Evolutionary conservation across 1,284 basidiomycete species (phyloP).

Genomic region (Vanrija sp.): DNA sequence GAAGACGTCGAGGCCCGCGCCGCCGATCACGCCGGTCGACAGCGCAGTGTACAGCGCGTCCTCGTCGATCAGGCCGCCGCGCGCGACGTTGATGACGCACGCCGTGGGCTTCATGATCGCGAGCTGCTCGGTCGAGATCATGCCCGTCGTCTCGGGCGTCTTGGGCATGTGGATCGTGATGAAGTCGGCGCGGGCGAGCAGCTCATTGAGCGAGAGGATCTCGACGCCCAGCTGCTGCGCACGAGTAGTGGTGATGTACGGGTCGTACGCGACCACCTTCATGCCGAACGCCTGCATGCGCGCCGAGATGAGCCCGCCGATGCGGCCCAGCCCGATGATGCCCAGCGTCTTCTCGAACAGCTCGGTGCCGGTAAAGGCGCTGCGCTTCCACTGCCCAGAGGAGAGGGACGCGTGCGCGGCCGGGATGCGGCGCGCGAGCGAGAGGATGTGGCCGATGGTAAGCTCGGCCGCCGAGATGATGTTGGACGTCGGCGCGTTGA

Average conservation of each 20-base stretch:
- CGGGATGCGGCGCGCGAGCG: conserved; percentile 11
- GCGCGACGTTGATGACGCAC: conserved; percentile 29
- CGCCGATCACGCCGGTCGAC: conserved; percentile 13
- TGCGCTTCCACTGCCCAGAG: conserved; percentile 2
- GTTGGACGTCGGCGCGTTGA: conserved; percentile 15
- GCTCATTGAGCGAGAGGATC: conserved; percentile 15
- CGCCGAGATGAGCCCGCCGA: conserved; percentile 17
- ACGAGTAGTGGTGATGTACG: conserved; percentile 12
- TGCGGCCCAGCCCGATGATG: conserved; percentile 19
- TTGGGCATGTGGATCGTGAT: conserved; percentile 26
- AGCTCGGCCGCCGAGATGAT: conserved; percentile 14
- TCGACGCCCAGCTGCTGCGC: conserved; percentile 7
- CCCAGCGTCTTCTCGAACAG: conserved; percentile 13
- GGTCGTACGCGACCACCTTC: conserved; percentile 21
- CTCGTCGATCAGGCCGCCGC: conserved; percentile 33
- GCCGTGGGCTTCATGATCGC: conserved; percentile 20
- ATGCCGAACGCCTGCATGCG: conserved; percentile 21
- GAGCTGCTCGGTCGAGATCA: conserved; percentile 19
- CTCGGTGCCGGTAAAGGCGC: conserved; percentile 2
- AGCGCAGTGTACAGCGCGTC: conserved; percentile 21
- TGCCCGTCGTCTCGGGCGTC: conserved; percentile 13
- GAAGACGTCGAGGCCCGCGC: conserved; percentile 23
- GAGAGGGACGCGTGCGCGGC: conserved; percentile 3
- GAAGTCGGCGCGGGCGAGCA: conserved; percentile 19
- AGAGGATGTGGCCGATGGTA: conserved; percentile 7